Evolutionary conservation across 208 protist genomes (phyloP).

Genomic region (Leishmania guyanensis): DNA sequence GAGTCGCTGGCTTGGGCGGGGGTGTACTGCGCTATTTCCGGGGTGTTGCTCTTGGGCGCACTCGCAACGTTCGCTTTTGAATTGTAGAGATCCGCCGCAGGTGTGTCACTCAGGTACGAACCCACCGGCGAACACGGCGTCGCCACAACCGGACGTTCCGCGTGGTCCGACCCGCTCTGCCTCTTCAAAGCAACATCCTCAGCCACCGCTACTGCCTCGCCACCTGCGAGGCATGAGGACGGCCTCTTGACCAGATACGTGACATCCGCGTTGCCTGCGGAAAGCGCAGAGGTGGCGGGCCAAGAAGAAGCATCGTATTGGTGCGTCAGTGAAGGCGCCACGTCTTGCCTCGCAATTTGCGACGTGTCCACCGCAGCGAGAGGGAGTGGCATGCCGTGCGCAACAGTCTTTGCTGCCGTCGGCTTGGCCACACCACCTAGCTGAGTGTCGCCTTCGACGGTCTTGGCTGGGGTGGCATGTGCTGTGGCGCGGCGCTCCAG

Average conservation of each 20-base stretch:
- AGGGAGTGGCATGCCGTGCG: background rate
- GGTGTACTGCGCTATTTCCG: slow-evolving; percentile 17
- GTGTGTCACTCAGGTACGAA: slow-evolving; percentile 41
- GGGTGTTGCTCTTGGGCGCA: background rate
- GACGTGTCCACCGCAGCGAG: background rate
- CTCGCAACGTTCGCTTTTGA: no score
- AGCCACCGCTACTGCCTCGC: background rate
- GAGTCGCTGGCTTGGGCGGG: slow-evolving; percentile 75
- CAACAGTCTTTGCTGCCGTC: background rate
- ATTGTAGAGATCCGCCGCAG: background rate
- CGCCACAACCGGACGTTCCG: background rate
- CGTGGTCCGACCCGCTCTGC: background rate
- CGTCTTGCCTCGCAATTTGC: background rate
- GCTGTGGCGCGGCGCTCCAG: slow-evolving; percentile 4
- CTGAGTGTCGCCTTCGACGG: background rate
- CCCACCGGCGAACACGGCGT: background rate
- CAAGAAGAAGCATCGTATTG: background rate
- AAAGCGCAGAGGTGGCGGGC: background rate
- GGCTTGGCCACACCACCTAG: background rate
- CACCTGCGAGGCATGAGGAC: background rate
- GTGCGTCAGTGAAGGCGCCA: background rate
- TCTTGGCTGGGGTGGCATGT: slow-evolving; percentile 6
- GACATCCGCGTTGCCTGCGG: background rate
- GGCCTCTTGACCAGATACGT: background rate
- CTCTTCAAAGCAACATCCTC: background rate